Base-by-base conservation (phyloP, 306 rosid species). In the Gillenia trifoliata region DNA sequence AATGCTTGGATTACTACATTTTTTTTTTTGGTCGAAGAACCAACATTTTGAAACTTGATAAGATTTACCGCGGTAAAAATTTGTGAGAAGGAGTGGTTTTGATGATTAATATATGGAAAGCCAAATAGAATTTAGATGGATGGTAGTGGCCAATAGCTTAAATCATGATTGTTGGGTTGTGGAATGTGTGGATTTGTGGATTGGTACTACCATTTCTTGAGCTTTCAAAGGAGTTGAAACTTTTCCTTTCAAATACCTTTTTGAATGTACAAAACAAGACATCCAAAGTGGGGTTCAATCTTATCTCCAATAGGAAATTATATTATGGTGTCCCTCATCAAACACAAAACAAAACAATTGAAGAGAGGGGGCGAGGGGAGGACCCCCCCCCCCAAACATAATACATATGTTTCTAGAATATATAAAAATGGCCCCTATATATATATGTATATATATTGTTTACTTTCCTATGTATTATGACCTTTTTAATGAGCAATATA, bases 261-360 rank as follows among this genome's bases (percentile, higher is more conserved):
- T 61, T 67, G 73, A 47, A 25, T 55, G 77, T 75, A 70, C 55
- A 57, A 75, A 61, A 69, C 79, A 79, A 57, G 34, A 71, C 74
- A 75, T 30, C 74, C 66, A 50, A 65, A 75, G 83, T 83, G 86
- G 86, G 86, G 77, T 78, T 83, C 77, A 68, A 71, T 79, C 81
- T 79, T 65, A 70, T 83, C 81, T 75, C 77, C 83, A 75, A 71
- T 68, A 7, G 28, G 33, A 60, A 79, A 71, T 74, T 57, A 83
- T 83, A 71, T 70, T 49, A 78, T 75, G 71, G 77, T 78, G 80
- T 59, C 74, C 77, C 83, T 78, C 67, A 64, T 57, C 77, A 82
- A 71, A 74, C 73, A 68, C 54, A 62, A 78, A 71, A 30, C 8
- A 38, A 74, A 81, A 57, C 25, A 57, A n/a, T 38, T 45, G 66